Base-by-base conservation (phyloP, 2,329 filamentous ascomycete species). In the Dothistroma pini region DNA sequence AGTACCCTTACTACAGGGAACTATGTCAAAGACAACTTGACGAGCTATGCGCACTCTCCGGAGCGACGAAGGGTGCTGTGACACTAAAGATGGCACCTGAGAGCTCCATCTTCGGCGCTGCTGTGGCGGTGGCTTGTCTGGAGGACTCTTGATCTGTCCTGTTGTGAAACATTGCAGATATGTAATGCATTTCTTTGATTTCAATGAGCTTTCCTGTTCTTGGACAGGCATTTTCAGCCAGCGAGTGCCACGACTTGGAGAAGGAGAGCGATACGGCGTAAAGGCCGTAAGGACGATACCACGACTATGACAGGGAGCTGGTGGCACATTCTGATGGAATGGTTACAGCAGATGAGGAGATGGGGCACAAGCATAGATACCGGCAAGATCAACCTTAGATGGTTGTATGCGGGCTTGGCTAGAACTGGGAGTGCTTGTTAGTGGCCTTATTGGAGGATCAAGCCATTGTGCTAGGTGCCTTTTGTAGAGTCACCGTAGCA, bases 41-140 rank as follows among this genome's bases (percentile, higher is more conserved):
- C 68, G 77, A 80, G 44, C 77, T 93, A 9, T 81, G 68, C 54
- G 75, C 65, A 60, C 72, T 69, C 68, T 78, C 72, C 54, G 77
- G 72, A 63, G 79, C 67, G 52, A 71, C 69, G 31, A 67, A 68
- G 64, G 76, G 76, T 19, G 74, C 77, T 2, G 83, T 91, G 22
- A 81, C 84, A 56, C 79, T 93, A 25, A 86, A 89, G 54, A 82
- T 86, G 53, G 88, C 89, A 12, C 81, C 86, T 59, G 89, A 93
- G 75, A 91, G 89, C 69, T 90, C 89, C 1, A 81, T 93, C 57
- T 82, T 89, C 49, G 89, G 89, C 2, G 89, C 89, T 3, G 89
- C 89, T 1, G 88, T 93, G 14, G 87, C 89, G 1, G 80, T 70
- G 10, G 67, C 65, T 44, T 70, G 68, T 54, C 64, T 68, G 59